Base-by-base conservation (phyloP, 1,284 basidiomycete species). In the Marasmius oreades region DNA sequence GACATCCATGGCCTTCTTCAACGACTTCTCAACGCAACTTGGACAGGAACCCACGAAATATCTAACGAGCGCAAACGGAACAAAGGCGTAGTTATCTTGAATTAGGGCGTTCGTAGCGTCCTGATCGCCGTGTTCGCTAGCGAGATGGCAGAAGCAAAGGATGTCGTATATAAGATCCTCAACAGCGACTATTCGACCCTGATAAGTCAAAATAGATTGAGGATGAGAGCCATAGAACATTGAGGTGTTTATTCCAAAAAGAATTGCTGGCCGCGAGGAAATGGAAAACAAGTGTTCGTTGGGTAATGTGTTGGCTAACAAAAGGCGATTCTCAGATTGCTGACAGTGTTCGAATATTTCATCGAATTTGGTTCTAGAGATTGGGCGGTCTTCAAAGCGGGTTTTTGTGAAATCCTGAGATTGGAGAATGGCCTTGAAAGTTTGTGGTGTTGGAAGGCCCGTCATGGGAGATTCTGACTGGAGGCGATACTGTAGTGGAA, bases 31-130 rank as follows among this genome's bases (percentile, higher is more conserved):
- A 28, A 64, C 74, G 62, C 90, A 92, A 10, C 85, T 85, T 8
- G 89, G 89, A 66, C 90, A 92, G 24, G 77, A 77, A 66, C 84
- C 85, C 66, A 92, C 84, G 64, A 91, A 92, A 57, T 81, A 80
- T 7, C 86, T 80, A 51, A 90, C 81, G 50, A 92, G 81, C 64
- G 87, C 87, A 69, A 90, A 91, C 14, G 90, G 90, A 43, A 93
- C 80, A 85, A 88, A 92, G 10, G 86, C 85, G 67, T 90, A 91
- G 63, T 82, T 78, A 59, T 80, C 72, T 52, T 83, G 76, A 43
- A 91, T 77, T 56, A 80, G 70, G 12, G 74, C 74, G 51, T 75
- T 79, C 0, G 89, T 92, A 73, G 82, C 88, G 69, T 92, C 90
- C n/a, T 86, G 78, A 28, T 88, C 88, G 8, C 83, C 86, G 65